phyloP scores from a whole-genome alignment of 2,329 filamentous ascomycete species.

The Calonectria pauciramosa region DNA sequence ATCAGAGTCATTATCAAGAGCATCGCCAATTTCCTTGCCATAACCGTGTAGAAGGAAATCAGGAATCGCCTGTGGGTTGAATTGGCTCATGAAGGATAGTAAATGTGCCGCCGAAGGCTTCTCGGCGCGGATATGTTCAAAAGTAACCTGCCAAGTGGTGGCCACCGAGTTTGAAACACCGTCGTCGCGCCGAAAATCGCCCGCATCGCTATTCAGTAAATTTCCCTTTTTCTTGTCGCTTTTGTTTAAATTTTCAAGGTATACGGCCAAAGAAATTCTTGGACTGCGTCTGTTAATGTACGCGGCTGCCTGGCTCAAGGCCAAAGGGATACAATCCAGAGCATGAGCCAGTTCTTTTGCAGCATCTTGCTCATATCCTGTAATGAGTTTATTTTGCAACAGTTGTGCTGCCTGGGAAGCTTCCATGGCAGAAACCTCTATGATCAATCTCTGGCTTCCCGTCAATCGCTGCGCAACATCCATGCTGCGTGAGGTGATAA shows the following conservation, averaged over 20 bases:
- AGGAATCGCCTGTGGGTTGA: not conserved
- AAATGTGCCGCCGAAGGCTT: not conserved
- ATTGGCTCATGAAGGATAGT: not conserved
- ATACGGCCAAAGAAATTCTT: not conserved
- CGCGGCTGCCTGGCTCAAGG: not conserved
- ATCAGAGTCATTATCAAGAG: not conserved
- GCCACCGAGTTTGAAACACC: not conserved
- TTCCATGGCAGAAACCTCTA: not conserved
- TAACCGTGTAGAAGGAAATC: not conserved
- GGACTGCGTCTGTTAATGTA: not conserved
- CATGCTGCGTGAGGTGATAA: not conserved
- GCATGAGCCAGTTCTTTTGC: not conserved
- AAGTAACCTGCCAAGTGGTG: not conserved
- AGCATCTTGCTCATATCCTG: not conserved
- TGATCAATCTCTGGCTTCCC: not conserved
- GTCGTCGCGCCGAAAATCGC: not conserved
- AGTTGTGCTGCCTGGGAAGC: not conserved
- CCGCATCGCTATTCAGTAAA: not conserved
- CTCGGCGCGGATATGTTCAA: not conserved
- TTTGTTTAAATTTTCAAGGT: not conserved
- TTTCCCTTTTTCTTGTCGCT: not conserved
- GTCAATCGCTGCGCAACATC: not conserved
- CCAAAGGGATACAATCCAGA: not conserved
- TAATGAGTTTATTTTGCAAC: not conserved
- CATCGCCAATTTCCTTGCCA: not conserved